A percentile compares a stretch with the other conserved stretches of the same genome.
phyloP scores from a whole-genome alignment of 2,329 filamentous ascomycete genomes.

The Colletotrichum brevisporum region DNA sequence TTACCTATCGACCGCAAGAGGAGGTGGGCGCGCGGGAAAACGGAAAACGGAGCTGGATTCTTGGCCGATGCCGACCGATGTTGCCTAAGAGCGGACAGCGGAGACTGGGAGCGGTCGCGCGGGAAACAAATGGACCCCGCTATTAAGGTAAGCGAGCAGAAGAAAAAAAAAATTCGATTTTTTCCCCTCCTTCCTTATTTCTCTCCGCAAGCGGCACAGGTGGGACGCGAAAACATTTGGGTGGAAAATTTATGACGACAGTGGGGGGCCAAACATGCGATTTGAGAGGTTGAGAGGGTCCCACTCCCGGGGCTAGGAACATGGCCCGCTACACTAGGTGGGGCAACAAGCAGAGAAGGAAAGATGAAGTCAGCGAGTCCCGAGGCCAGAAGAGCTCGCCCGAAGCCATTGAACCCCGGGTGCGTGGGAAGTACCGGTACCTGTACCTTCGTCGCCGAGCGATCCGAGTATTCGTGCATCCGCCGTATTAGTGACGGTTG shows the following conservation, averaged over 20 bases:
- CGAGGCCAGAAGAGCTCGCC: background rate
- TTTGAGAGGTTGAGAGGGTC: constrained; percentile 7
- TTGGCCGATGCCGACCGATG: constrained; percentile 26
- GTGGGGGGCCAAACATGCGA: constrained; percentile 20
- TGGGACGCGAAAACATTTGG: background rate
- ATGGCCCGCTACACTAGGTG: constrained; percentile 16
- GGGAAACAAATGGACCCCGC: constrained; percentile 35
- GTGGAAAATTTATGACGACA: constrained; percentile 34
- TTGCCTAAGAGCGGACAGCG: constrained; percentile 12
- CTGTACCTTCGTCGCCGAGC: constrained; percentile 20
- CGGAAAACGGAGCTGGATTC: constrained; percentile 21
- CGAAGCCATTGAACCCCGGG: background rate
- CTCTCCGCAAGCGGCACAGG: too few relatives aligned
- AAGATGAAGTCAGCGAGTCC: constrained; percentile 22
- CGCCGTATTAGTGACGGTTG: background rate
- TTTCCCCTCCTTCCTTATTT: too few relatives aligned
- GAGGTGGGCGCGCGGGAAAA: background rate
- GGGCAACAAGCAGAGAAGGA: background rate
- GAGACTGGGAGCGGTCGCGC: constrained; percentile 26
- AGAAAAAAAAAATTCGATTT: background rate
- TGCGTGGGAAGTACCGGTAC: constrained; percentile 35
- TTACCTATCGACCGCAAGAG: constrained; percentile 2
- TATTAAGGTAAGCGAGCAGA: constrained; percentile 3
- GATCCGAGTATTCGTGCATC: constrained; percentile 15
- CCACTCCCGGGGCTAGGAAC: constrained; percentile 21